These are phyloP conservation scores for Populus euphratica DNA, from an alignment of 345 rosid species.

Conservation along the genomic window DNA sequence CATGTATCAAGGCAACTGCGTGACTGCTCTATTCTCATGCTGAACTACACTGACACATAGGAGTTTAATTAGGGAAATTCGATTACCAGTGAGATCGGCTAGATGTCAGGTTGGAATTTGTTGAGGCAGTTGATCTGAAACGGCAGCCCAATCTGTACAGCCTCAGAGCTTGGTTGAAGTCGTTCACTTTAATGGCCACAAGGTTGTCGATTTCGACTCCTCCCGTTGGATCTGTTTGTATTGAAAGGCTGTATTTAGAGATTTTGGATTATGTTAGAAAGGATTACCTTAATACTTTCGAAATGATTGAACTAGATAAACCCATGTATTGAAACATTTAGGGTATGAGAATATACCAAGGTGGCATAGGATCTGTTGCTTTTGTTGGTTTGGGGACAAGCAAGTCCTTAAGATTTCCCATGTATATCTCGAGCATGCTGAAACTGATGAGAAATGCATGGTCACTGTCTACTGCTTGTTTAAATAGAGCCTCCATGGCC, in stretches of 20 bases:
- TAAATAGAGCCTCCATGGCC: conserved; percentile 51
- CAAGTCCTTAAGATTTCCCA: conserved; percentile 78
- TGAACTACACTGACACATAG: not conserved
- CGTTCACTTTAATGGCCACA: conserved; percentile 51
- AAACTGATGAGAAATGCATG: conserved; percentile 47
- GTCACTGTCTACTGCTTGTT: conserved; percentile 54
- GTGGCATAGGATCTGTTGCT: conserved; percentile 49
- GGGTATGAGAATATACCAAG: conserved; percentile 41
- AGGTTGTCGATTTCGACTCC: conserved; percentile 63
- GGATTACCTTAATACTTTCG: not conserved
- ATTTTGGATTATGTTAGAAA: conserved; percentile 8
- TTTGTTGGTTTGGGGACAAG: conserved; percentile 52
- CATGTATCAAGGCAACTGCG: not conserved
- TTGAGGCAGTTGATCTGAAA: conserved; percentile 76
- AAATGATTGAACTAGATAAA: not conserved
- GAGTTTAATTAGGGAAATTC: not conserved
- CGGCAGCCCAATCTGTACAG: conserved; percentile 68
- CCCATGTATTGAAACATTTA: not conserved
- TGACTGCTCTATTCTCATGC: not conserved
- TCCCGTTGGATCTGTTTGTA: conserved; percentile 56
- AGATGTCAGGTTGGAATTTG: conserved; percentile 63
- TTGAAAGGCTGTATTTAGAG: conserved; percentile 54
- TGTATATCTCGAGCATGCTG: conserved; percentile 85
- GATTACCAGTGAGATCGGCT: conserved; percentile 87
- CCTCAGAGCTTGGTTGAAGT: conserved; percentile 59